Base-by-base conservation (phyloP, 176 grass and related monocot genomes). In the Cenchrus americanus region DNA sequence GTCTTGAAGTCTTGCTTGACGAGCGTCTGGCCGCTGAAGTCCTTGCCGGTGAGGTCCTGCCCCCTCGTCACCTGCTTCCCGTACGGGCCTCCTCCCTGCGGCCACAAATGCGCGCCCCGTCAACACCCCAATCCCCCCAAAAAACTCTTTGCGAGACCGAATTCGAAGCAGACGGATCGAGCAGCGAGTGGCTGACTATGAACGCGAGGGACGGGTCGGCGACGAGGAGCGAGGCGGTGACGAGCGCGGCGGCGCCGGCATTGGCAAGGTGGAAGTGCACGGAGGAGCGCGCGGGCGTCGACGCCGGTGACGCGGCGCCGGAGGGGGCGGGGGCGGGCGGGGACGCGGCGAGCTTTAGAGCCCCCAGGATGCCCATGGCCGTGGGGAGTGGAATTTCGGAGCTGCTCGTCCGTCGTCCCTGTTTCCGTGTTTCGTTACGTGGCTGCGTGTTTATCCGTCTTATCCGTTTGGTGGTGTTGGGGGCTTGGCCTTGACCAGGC, bases 1-100 rank as follows among this genome's bases (percentile, higher is more conserved):
- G 95, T 95, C 86, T 98, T 98, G 83, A 98, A 98, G 84, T 98
- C 92, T 82, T 98, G 95, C 87, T 91, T 95, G 84, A 95, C 72
- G 79, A 98, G 95, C 14, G 91, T 91, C 80, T 80, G 90, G 60
- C 95, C 95, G 47, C 92, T 98, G 82, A 98, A 98, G 86, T 98
- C 95, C 81, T 91, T 98, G 63, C 92, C 95, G 32, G 88, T 88
- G 85, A 98, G 95, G 77, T 95, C 95, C 80, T 95, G 95, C 50
- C 95, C 95, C 27, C 91, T 91, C 2, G 95, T 95, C 80, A 95
- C 95, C 86, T 91, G 91, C 71, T 91, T 21, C 52, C 95, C 95
- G 71, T 98, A 94, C 5, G 95, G 95, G 0, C 95, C 92, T 65
- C 95, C 95, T 72, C 95, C 95, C 95, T 97, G 81, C 74, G 44